These are phyloP conservation scores for Cudoniella acicularis DNA, from an alignment of 495 filamentous ascomycete genomes.

Conservation along the genomic window DNA sequence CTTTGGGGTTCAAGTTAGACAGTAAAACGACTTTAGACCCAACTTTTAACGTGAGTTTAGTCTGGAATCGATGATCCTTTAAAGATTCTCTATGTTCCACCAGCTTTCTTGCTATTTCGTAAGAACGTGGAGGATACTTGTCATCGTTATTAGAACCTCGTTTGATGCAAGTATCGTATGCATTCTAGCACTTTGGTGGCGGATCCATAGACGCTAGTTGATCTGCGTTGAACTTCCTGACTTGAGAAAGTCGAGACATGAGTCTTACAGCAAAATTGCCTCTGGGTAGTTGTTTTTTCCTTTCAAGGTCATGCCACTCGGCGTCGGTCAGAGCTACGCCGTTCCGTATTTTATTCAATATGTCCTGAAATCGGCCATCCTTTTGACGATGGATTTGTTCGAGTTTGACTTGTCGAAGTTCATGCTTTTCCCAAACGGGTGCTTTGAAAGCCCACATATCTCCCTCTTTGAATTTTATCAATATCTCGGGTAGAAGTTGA, in stretches of 20 bases:
- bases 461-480: neutral
- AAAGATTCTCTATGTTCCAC: slow-evolving; percentile 2
- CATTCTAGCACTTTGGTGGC: slow-evolving; percentile 7
- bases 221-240: slow-evolving; percentile 10
- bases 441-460: slow-evolving; percentile 33
- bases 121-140: neutral
- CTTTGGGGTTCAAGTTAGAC: slow-evolving; percentile 33
- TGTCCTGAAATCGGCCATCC: slow-evolving; percentile 16
- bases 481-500: neutral
- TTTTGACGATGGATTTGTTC: slow-evolving; percentile 23
- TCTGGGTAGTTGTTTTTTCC: slow-evolving; percentile 1
- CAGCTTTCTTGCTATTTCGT: slow-evolving; percentile 1
- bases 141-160: neutral
- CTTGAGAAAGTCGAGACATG: slow-evolving; percentile 10
- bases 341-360: slow-evolving; percentile 22
- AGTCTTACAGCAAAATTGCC: slow-evolving; percentile 4
- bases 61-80: slow-evolving; percentile 27
- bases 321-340: slow-evolving; percentile 1
- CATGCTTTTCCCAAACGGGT: slow-evolving; percentile 13
- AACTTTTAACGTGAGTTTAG: slow-evolving; percentile 34
- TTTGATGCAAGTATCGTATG: slow-evolving; percentile 4
- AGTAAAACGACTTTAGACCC: slow-evolving; percentile 44
- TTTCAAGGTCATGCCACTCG: slow-evolving; percentile 14
- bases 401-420: slow-evolving; percentile 18
- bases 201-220: slow-evolving; percentile 2